Evolutionary conservation across 2,329 filamentous ascomycete species (phyloP), one percentile per base, ranked within the genome.

Genomic region (Hypoxylon sp.): DNA sequence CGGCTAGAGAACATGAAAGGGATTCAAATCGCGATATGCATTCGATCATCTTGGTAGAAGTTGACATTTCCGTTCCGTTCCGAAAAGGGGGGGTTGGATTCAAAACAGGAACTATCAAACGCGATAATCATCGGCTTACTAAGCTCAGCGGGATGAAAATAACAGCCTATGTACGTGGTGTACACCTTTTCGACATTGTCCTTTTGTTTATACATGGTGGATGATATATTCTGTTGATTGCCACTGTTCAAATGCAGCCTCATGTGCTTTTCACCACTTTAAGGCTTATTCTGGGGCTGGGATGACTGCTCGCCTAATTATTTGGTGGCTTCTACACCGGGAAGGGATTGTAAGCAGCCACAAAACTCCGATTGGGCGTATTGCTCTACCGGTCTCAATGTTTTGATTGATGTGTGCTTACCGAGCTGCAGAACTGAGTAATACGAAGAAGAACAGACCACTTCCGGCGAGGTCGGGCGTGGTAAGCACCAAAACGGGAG

Each of bases 301-400:
- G 26, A 53, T 4, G 13, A 39, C 31, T n/a, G 14, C 53, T 24
- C n/a, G 17, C 24, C 22, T 29, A 50, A 33, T 5, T n/a, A 26
- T 53, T 50, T 48, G 3, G 39, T 51, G 47, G 52, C 64, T 50
- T 44, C 5, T 11, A 24, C 8, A 22, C 17, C 22, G 19, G 19
- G 29, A 19, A 14, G 46, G 10, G 19, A 19, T 47, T 13, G 33
- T 50, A 35, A 63, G 47, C 53, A 62, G 52, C 52, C 42, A 57
- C 53, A 39, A 8, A 24, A 31, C 44, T 52, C 44, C 29, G 24
- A 63, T 67, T 67, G 54, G 54, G 22, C 19, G 48, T 11, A 29
- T 13, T 35, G 19, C 33, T n/a, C 13, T 17, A 60, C 51, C 60
- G 11, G 50, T 64, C 55, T 44, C 60, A 63, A 63, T 64, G 51